These are phyloP conservation scores for Zygotorulaspora florentina DNA, from an alignment of 805 yeast genomes.

Conservation along the genomic window DNA sequence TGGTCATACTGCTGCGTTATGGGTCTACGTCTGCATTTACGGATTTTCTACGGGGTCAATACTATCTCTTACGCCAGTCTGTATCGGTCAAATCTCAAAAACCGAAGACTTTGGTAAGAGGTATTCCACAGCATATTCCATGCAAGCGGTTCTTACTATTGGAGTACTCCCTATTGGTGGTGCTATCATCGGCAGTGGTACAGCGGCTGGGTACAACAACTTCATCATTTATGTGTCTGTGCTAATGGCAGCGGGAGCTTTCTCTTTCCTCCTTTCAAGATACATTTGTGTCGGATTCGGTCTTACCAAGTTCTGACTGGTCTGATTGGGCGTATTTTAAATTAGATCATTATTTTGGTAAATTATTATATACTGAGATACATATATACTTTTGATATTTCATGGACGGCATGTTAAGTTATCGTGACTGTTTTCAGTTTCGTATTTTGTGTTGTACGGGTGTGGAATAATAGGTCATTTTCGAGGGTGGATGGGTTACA, in stretches of 20 bases:
- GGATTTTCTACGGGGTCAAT: conserved; percentile 57
- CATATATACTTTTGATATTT: no score
- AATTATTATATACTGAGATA: no score
- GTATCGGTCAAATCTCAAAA: conserved; percentile 55
- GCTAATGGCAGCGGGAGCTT: conserved; percentile 37
- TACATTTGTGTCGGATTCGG: conserved; percentile 42
- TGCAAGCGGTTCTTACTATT: conserved; percentile 49
- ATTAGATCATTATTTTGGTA: no score
- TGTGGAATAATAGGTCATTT: no score
- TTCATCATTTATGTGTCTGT: conserved; percentile 44
- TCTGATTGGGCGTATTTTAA: no score
- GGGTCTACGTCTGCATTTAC: conserved; percentile 46
- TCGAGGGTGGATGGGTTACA: no score
- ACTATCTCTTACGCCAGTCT: conserved; percentile 54
- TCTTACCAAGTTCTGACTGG: conserved; percentile 35
- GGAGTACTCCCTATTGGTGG: conserved; percentile 50
- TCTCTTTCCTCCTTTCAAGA: conserved; percentile 41
- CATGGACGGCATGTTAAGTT: no score
- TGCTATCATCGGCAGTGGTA: conserved; percentile 40
- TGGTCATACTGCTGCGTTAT: conserved; percentile 33
- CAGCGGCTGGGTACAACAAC: conserved; percentile 36
- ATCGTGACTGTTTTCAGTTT: no score
- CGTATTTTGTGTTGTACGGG: no score
- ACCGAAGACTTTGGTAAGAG: conserved; percentile 52
- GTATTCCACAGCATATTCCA: conserved; percentile 53